Evolutionary conservation across 805 yeast species (phyloP).

Genomic region (Wickerhamiella occidentalis): DNA sequence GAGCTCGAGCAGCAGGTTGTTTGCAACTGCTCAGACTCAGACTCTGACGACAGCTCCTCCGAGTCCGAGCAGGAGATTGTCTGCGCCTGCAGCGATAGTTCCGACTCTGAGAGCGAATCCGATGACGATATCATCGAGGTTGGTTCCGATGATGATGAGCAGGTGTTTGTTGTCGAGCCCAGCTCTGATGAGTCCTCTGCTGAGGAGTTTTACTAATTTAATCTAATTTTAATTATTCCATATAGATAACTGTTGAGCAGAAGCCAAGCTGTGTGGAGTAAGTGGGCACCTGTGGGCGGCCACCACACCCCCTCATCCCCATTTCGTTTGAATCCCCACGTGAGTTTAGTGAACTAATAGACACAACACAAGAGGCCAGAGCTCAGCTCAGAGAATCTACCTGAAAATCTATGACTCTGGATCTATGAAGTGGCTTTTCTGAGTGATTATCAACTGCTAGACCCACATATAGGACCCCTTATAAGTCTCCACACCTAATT

Average conservation of each 20-base stretch:
- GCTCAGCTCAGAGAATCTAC: too few relatives aligned
- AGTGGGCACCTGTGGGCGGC: too few relatives aligned
- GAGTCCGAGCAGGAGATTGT: constrained; percentile 14
- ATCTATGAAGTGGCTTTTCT: too few relatives aligned
- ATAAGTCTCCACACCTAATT: too few relatives aligned
- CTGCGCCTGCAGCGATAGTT: constrained; percentile 7
- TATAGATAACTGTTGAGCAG: constrained; percentile 5
- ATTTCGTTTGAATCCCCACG: too few relatives aligned
- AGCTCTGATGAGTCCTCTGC: neutral
- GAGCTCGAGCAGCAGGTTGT: constrained; percentile 18
- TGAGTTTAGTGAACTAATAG: too few relatives aligned
- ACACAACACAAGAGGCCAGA: too few relatives aligned
- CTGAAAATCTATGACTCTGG: too few relatives aligned
- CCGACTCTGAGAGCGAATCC: constrained; percentile 16
- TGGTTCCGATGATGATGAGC: constrained; percentile 18
- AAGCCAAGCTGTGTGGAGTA: too few relatives aligned
- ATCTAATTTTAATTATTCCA: constrained; percentile 9
- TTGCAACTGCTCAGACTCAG: constrained; percentile 17
- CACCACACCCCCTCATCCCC: too few relatives aligned
- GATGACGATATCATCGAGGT: constrained; percentile 18
- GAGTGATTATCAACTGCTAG: too few relatives aligned
- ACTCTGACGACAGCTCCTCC: constrained; percentile 8
- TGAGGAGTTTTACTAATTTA: constrained; percentile 7
- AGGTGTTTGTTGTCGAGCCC: constrained; percentile 14
- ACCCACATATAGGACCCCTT: too few relatives aligned